A percentile compares a stretch with the other conserved stretches of the same genome.
These are phyloP conservation scores for Cucurbita argyrosperma DNA, from an alignment of 306 rosid species.

Conservation along the genomic window DNA sequence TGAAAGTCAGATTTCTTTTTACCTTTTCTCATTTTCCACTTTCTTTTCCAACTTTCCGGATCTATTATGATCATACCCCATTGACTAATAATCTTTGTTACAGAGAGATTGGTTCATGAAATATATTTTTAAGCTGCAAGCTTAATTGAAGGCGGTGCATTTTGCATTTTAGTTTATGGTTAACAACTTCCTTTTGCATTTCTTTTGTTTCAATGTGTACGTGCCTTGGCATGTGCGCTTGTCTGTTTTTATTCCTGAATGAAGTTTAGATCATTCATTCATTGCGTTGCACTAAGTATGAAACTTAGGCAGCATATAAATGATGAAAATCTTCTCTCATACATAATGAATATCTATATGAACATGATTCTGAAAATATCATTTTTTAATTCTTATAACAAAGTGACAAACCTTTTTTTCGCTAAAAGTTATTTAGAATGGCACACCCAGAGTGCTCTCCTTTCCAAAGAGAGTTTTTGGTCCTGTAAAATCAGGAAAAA, in stretches of 20 bases:
- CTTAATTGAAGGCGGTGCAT: neutral
- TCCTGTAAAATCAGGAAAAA: neutral
- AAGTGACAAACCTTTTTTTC: neutral
- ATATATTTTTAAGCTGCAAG: neutral
- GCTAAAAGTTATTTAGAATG: neutral
- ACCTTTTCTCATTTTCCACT: neutral
- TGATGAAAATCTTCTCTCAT: neutral
- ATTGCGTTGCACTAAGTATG: neutral
- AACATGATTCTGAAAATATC: neutral
- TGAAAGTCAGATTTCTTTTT: neutral
- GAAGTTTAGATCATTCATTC: neutral
- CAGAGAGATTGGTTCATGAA: neutral
- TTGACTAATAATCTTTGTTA: neutral
- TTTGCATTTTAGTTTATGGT: neutral
- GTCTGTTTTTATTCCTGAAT: neutral
- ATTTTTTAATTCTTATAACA: neutral
- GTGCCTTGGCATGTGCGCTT: neutral
- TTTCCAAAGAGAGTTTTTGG: neutral
- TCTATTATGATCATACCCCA: neutral
- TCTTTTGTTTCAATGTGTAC: neutral
- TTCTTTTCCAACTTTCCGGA: neutral
- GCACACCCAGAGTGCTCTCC: neutral
- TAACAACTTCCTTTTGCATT: neutral
- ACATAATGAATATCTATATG: neutral
- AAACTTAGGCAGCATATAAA: neutral